Evolutionary conservation across 176 grass and related monocot genomes (phyloP), one percentile per base, ranked within the genome.

Genomic region (Avena sativa): DNA sequence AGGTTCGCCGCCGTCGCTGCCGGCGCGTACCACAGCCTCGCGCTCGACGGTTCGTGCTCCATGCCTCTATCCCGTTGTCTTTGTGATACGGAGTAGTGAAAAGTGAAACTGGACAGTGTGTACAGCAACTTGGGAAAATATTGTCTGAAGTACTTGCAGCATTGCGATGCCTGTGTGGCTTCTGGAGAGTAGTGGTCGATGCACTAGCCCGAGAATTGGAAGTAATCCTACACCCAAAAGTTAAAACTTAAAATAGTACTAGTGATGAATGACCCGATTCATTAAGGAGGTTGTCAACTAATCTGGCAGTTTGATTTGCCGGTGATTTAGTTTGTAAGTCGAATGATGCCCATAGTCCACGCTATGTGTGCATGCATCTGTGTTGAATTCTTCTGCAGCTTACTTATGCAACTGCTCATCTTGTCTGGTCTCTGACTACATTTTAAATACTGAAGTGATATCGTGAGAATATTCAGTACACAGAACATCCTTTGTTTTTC

Each of bases 1-100:
- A 94, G 71, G 83, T 96, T 93, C 84, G 84, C 91, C 55, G 90
- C 85, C 84, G 74, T 96, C 49, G 92, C 94, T 3, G 50, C 97
- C 16, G 94, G 94, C 25, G 90, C 97, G 40, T 96, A 99, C 87
- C 97, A 99, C 84, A 93, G 87, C 68, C 97, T 99, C 60, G 94
- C 91, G 14, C 90, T 99, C 8, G 89, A 91, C 89, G 97, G 94
- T 99, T 84, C 28, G 72, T 62, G 70, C 71, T 17, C 71, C 73
- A 6, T 74, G 23, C 14, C 48, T 32, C 70, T 17, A 20, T 66
- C 43, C 66, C 32, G 32, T 34, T 34, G 32, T 34, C 32, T 34
- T 34, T 34, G 30, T 32, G 30, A 32, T 34, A 34, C 32, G 32
- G 32, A 34, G 32, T 34, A 34, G 32, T 34, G 3, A 3, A 34